These are phyloP conservation scores for Auricularia cornea DNA, from an alignment of 768 basidiomycete genomes.

Conservation along the genomic window DNA sequence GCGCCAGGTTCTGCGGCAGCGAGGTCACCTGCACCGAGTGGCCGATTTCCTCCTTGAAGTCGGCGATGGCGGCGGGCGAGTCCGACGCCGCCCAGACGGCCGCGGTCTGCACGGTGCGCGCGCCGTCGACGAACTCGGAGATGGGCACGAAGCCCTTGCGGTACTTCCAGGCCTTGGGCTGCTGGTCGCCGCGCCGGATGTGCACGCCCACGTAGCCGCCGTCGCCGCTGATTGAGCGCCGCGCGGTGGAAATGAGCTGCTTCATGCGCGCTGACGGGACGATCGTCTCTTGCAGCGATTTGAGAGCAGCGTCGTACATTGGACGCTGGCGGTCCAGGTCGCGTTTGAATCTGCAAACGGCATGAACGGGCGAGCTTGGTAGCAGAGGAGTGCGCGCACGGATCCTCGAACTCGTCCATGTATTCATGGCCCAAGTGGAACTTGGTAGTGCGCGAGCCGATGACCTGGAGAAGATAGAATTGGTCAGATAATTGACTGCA, in stretches of 20 bases:
- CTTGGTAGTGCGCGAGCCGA: slow-evolving; percentile 56
- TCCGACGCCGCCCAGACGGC: slow-evolving; percentile 56
- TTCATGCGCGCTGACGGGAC: slow-evolving; percentile 40
- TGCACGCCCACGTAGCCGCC: slow-evolving; percentile 47
- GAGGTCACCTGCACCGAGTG: slow-evolving; percentile 34
- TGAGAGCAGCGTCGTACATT: slow-evolving; percentile 38
- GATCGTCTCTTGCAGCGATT: slow-evolving; percentile 46
- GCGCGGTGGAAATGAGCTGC: slow-evolving; percentile 41
- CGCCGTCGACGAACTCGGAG: slow-evolving; percentile 38
- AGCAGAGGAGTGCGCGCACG: slow-evolving; percentile 34
- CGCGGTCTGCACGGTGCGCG: slow-evolving; percentile 23
- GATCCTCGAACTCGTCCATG: slow-evolving; percentile 49
- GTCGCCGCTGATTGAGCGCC: slow-evolving; percentile 32
- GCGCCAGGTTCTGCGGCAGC: slow-evolving; percentile 38
- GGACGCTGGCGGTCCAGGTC: slow-evolving; percentile 42
- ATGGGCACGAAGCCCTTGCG: slow-evolving; percentile 38
- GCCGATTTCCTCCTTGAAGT: slow-evolving; percentile 35
- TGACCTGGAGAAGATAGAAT: slow-evolving; percentile 41
- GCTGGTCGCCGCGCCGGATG: slow-evolving; percentile 54
- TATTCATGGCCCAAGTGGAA: slow-evolving; percentile 55
- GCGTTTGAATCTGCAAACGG: not conserved
- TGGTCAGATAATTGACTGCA: not conserved
- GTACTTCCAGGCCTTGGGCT: slow-evolving; percentile 37
- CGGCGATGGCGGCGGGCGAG: slow-evolving; percentile 34
- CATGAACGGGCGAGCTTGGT: slow-evolving; percentile 1